phyloP scores from a whole-genome alignment of 805 yeast genomes.

The Starmerella floricola region DNA sequence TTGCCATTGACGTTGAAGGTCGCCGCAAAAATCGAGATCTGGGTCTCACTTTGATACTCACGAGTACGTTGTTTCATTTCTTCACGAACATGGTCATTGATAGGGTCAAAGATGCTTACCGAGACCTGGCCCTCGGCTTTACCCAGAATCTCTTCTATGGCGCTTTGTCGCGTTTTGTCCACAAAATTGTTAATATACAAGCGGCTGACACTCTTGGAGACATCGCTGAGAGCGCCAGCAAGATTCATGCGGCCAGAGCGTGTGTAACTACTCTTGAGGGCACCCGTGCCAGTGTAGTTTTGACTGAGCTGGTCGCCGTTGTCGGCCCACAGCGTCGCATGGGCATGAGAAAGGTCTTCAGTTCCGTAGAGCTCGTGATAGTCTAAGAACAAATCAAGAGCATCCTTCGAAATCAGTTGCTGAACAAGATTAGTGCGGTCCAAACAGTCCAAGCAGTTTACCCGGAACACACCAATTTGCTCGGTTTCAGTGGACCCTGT shows the following conservation, averaged over 20 bases:
- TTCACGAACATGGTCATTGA: slow-evolving; percentile 67
- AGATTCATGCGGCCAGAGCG: slow-evolving; percentile 92
- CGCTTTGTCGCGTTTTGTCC: slow-evolving; percentile 81
- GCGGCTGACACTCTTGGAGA: slow-evolving; percentile 87
- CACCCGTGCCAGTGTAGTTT: slow-evolving; percentile 95
- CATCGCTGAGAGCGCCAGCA: slow-evolving; percentile 95
- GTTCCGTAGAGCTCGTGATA: slow-evolving; percentile 36
- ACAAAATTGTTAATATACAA: slow-evolving; percentile 93
- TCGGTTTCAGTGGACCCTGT: slow-evolving; percentile 40
- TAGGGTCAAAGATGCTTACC: slow-evolving; percentile 76
- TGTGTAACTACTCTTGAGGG: slow-evolving; percentile 85
- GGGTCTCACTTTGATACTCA: slow-evolving; percentile 48
- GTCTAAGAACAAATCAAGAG: slow-evolving; percentile 37
- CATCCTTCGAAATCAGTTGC: slow-evolving; percentile 62
- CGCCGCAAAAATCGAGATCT: slow-evolving; percentile 61
- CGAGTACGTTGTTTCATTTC: slow-evolving; percentile 40
- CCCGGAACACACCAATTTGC: slow-evolving; percentile 84
- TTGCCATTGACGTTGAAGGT: slow-evolving; percentile 82
- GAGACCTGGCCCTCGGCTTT: slow-evolving; percentile 56
- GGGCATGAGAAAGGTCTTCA: slow-evolving; percentile 54
- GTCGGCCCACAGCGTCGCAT: slow-evolving; percentile 91
- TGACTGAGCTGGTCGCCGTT: slow-evolving; percentile 95
- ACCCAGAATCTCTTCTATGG: slow-evolving; percentile 78
- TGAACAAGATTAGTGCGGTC: slow-evolving; percentile 83
- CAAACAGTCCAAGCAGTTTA: slow-evolving; percentile 88